phyloP scores from a whole-genome alignment of 1,139 yeast species.

The Casaregolazyma suthepensis region DNA sequence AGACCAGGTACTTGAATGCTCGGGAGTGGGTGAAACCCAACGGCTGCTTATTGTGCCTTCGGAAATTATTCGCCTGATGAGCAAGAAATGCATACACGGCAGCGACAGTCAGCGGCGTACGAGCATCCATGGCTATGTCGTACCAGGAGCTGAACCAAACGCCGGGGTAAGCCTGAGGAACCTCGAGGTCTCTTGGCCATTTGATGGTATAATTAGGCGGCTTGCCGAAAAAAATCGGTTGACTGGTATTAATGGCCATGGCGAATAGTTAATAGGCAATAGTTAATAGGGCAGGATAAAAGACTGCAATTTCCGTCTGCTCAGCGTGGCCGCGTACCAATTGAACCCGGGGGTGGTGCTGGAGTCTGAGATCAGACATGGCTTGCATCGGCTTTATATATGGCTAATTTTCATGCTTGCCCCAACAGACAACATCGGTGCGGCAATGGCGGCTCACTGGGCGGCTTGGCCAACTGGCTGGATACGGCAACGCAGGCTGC shows the following conservation, averaged over 20 bases:
- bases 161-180: constrained; percentile 28
- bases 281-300: too few relatives aligned
- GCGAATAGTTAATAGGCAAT: not conserved
- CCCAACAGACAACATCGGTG: not conserved
- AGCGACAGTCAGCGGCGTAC: constrained; percentile 55
- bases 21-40: constrained; percentile 42
- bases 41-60: constrained; percentile 49
- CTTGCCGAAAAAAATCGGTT: constrained; percentile 4
- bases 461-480: not conserved
- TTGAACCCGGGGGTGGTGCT: not conserved
- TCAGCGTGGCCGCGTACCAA: not conserved
- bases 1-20: constrained; percentile 50
- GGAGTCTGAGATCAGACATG: not conserved
- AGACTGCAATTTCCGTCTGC: too few relatives aligned
- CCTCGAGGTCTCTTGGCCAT: constrained; percentile 27
- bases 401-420: not conserved
- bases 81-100: constrained; percentile 54
- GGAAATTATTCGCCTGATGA: constrained; percentile 46
- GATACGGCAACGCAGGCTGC: not conserved
- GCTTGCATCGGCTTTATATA: not conserved
- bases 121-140: constrained; percentile 34
- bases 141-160: constrained; percentile 29
- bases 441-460: not conserved
- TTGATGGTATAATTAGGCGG: constrained; percentile 27
- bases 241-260: constrained; percentile 1